phyloP scores from a whole-genome alignment of 345 rosid species.

The Microthlaspi erraticum region DNA sequence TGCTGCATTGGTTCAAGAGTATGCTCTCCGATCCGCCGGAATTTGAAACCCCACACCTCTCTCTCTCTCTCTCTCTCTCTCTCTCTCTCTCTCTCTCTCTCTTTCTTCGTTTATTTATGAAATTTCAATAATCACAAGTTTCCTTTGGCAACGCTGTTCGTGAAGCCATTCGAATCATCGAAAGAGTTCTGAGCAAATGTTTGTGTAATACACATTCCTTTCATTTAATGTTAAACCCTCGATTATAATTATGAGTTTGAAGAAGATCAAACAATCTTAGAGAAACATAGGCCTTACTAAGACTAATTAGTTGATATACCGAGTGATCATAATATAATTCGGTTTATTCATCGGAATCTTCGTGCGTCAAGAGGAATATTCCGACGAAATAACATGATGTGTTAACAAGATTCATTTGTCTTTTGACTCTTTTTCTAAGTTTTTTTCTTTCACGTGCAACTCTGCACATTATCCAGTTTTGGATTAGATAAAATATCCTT shows the following conservation, averaged over 20 bases:
- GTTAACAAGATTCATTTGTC: conserved; percentile 36
- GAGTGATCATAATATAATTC: too few species aligned
- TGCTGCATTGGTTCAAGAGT: conserved; percentile 87
- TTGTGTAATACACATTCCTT: not conserved
- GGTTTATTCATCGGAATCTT: too few species aligned
- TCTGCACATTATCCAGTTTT: conserved; percentile 28
- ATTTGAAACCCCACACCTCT: conserved; percentile 39
- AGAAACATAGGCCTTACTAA: too few species aligned
- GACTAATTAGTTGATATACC: too few species aligned
- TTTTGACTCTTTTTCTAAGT: not conserved
- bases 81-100: too few species aligned
- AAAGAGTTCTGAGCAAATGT: not conserved
- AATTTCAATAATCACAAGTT: not conserved
- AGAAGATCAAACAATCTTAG: not conserved
- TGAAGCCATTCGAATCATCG: not conserved
- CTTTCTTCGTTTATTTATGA: not conserved
- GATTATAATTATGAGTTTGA: too few species aligned
- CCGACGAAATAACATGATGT: conserved; percentile 18
- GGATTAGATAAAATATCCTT: conserved; percentile 32
- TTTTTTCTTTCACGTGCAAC: not conserved
- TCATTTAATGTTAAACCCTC: too few species aligned
- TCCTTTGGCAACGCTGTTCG: not conserved
- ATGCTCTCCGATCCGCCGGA: conserved; percentile 79
- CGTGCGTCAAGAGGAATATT: not conserved
- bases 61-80: too few species aligned